These are phyloP conservation scores for Mesembryanthemum crystallinum DNA, from an alignment of 148 eudicot species.

Conservation along the genomic window DNA sequence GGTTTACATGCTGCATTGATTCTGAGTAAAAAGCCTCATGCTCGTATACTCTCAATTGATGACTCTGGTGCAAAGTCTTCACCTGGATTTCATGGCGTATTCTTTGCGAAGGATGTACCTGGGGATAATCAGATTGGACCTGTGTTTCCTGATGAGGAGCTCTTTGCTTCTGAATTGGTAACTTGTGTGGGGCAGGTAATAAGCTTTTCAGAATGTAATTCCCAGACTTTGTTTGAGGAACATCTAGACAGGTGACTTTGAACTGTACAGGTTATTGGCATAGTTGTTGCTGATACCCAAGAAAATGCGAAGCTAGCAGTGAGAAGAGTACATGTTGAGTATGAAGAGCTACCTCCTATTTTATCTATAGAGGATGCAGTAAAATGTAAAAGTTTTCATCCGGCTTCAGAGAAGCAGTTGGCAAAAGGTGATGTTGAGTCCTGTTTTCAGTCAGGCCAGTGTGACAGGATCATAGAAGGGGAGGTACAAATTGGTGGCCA, in stretches of 20 bases:
- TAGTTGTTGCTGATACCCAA: constrained; percentile 94
- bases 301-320: constrained; percentile 92
- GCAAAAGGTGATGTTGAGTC: constrained; percentile 72
- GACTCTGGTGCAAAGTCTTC: constrained; percentile 72
- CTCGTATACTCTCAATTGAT: constrained; percentile 79
- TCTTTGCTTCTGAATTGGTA: constrained; percentile 84
- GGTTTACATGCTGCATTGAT: constrained; percentile 81
- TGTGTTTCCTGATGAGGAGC: constrained; percentile 76
- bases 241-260: not conserved
- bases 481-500: constrained; percentile 91
- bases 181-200: constrained; percentile 97
- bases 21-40: constrained; percentile 92
- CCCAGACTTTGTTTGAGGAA: not conserved
- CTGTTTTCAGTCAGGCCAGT: constrained; percentile 75
- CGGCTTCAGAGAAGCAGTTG: constrained; percentile 62
- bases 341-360: constrained; percentile 84
- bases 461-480: constrained; percentile 92
- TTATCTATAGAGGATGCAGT: constrained; percentile 86
- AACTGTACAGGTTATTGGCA: constrained; percentile 69
- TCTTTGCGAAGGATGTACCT: constrained; percentile 82
- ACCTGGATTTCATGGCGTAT: constrained; percentile 79
- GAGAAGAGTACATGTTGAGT: constrained; percentile 66
- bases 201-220: not conserved
- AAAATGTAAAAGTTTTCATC: constrained; percentile 60
- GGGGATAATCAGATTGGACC: constrained; percentile 72